Evolutionary conservation across 2,329 filamentous ascomycete species (phyloP).

Genomic region (Decorospora gaudefroyi): DNA sequence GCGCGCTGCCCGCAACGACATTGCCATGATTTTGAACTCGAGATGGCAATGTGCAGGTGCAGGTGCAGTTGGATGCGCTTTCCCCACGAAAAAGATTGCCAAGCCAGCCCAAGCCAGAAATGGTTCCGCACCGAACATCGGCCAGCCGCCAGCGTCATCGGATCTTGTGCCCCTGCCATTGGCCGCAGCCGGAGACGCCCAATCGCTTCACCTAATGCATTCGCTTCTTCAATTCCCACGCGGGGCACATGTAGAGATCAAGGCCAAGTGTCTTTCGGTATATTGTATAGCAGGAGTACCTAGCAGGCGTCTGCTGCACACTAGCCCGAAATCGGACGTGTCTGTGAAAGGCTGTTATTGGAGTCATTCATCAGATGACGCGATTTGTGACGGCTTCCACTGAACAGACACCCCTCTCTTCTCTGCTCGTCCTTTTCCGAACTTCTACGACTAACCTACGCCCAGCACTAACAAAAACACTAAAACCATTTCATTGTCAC

Average conservation of each 20-base stretch:
- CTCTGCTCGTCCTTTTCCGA: no score
- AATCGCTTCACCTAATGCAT: conserved; percentile 31
- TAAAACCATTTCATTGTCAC: conserved; percentile 10
- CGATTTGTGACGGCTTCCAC: conserved; percentile 20
- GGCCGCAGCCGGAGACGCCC: conserved; percentile 22
- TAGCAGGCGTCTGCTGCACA: conserved; percentile 9
- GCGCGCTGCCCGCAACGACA: conserved; percentile 45
- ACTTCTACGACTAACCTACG: conserved; percentile 1
- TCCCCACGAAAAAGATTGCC: conserved; percentile 33
- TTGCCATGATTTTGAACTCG: conserved; percentile 40
- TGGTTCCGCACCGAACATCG: conserved; percentile 33
- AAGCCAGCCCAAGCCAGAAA: conserved; percentile 19
- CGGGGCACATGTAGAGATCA: conserved; percentile 11
- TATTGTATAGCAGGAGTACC: conserved; percentile 1
- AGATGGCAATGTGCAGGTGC: conserved; percentile 26
- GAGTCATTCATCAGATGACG: conserved; percentile 42
- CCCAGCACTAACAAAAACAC: no score
- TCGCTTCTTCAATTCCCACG: conserved; percentile 16
- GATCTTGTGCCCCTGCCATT: conserved; percentile 32
- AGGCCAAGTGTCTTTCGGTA: neutral
- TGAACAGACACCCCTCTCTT: no score
- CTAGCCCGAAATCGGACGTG: conserved; percentile 32
- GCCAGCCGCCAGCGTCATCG: conserved; percentile 40
- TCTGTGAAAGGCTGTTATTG: conserved; percentile 14
- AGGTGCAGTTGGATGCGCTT: conserved; percentile 17